phyloP scores from a whole-genome alignment of 768 basidiomycete species.

The Clitopilus hobsonii region DNA sequence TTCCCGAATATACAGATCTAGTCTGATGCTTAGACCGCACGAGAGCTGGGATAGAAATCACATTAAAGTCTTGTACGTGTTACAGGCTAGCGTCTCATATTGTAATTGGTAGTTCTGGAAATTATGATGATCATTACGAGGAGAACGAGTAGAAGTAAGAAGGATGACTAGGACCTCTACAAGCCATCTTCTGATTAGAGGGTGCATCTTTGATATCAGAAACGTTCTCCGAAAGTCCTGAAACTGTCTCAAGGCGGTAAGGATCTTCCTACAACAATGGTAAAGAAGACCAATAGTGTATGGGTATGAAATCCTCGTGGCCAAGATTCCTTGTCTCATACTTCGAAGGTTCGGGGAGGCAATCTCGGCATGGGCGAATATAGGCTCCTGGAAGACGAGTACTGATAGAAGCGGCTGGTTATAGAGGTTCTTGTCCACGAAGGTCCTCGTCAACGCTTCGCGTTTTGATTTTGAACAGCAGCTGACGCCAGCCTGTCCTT shows the following conservation, averaged over 20 bases:
- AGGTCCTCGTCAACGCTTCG: slow-evolving; percentile 14
- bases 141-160: not conserved
- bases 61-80: not conserved
- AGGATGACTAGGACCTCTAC: not conserved
- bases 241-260: not conserved
- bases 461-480: slow-evolving; percentile 27
- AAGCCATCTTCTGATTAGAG: not conserved
- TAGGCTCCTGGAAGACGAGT: not conserved
- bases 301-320: too few species aligned
- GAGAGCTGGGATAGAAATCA: not conserved
- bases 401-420: not conserved
- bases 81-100: not conserved
- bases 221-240: not conserved
- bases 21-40: not conserved
- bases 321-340: too few species aligned
- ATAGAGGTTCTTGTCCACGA: not conserved
- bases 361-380: too few species aligned
- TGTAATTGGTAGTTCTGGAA: not conserved
- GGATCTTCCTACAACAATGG: not conserved
- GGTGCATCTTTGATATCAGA: not conserved
- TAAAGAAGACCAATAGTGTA: not conserved
- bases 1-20: too few species aligned
- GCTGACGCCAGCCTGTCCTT: slow-evolving; percentile 59
- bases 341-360: too few species aligned
- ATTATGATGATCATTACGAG: not conserved